A percentile compares a stretch with the other conserved stretches of the same genome.
Conservation (phyloP, 768 basidiomycete species). For the Mycena galopus region DNA sequence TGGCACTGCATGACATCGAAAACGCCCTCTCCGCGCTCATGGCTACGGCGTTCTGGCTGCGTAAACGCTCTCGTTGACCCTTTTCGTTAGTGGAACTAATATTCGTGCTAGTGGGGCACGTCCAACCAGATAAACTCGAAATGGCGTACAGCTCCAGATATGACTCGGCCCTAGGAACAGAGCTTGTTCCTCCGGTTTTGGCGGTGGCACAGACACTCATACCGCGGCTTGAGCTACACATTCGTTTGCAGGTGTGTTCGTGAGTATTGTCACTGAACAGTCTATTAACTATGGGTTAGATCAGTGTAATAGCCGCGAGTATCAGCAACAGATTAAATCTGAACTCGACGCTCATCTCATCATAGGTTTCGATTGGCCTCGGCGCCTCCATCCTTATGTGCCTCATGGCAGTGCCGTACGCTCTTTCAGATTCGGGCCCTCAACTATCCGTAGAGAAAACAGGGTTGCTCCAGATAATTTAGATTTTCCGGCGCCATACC, state of each 20-base stretch:
- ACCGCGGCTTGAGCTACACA: too few species aligned
- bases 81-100: too few species aligned
- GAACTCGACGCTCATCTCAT: neutral
- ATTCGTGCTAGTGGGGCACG: neutral
- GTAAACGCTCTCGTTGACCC: neutral
- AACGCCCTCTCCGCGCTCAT: neutral
- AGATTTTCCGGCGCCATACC: neutral
- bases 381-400: neutral
- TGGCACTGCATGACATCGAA: slow-evolving; percentile 17
- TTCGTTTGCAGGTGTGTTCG: neutral
- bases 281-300: neutral
- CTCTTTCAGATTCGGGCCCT: neutral
- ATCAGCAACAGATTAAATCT: neutral
- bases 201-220: neutral
- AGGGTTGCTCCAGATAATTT: neutral
- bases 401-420: neutral
- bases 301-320: neutral
- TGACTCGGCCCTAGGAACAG: neutral
- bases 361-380: neutral
- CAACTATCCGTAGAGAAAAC: neutral
- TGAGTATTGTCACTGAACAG: neutral
- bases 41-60: neutral
- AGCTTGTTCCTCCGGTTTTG: neutral
- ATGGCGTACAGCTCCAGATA: neutral
- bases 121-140: neutral